Conservation (phyloP, 2,329 filamentous ascomycete species). For the Exophiala lecanii-corni region DNA sequence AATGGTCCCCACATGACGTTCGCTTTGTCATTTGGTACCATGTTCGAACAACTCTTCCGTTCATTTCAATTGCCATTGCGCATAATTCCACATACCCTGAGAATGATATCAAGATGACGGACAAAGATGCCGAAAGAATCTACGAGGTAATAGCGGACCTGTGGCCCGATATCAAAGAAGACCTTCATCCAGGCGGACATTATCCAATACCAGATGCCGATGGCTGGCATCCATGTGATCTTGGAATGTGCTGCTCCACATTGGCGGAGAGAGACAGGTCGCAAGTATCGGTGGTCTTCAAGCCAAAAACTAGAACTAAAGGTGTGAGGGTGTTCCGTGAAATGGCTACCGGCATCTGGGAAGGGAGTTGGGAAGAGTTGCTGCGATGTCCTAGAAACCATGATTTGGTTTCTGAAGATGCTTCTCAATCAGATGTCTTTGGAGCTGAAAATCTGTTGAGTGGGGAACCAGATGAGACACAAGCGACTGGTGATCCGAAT, state of each 20-base stretch:
- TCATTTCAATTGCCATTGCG: not conserved
- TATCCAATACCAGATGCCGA: slow-evolving; percentile 5
- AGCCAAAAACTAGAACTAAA: slow-evolving; percentile 1
- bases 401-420: not conserved
- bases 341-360: slow-evolving; percentile 9
- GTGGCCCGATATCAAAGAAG: slow-evolving; percentile 1
- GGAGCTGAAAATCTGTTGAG: too few species aligned
- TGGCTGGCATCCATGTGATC: slow-evolving; percentile 19
- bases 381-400: slow-evolving; percentile 15
- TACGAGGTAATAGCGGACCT: slow-evolving; percentile 4
- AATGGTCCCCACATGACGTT: not conserved
- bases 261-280: not conserved
- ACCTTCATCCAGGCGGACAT: slow-evolving; percentile 5
- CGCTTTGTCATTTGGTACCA: slow-evolving; percentile 1
- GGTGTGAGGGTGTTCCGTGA: slow-evolving; percentile 1
- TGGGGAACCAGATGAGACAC: too few species aligned
- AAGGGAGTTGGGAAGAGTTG: slow-evolving; percentile 14
- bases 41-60: not conserved
- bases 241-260: slow-evolving; percentile 13
- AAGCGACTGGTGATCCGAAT: too few species aligned
- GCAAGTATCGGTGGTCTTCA: slow-evolving; percentile 7
- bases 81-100: not conserved
- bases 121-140: slow-evolving; percentile 5
- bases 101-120: not conserved
- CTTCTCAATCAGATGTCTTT: not conserved